Evolutionary conservation across 257 asterid genomes (phyloP).

Genomic region (Fraxinus anomala): DNA sequence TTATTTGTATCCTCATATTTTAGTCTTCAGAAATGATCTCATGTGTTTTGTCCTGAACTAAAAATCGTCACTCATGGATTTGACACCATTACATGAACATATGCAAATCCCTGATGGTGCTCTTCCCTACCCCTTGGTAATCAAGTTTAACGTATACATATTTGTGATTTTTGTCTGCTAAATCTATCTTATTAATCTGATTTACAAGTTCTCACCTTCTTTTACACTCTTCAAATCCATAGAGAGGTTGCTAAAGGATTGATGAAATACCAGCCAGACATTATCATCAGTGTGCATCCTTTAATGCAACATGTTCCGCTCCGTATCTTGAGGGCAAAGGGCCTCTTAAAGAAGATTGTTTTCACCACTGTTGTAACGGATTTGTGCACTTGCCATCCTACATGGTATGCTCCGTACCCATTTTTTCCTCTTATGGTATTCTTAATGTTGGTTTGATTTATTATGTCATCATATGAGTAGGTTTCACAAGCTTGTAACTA

Average conservation of each 20-base stretch:
- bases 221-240: slow-evolving; percentile 30
- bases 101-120: not conserved
- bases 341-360: slow-evolving; percentile 89
- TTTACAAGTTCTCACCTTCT: slow-evolving; percentile 16
- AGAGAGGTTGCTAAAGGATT: slow-evolving; percentile 97
- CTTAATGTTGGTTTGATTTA: slow-evolving; percentile 22
- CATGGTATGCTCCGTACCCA: slow-evolving; percentile 60
- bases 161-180: not conserved
- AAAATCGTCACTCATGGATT: not conserved
- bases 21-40: not conserved
- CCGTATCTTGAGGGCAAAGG: slow-evolving; percentile 87
- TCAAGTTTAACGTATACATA: slow-evolving; percentile 8
- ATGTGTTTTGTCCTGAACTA: not conserved
- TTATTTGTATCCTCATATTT: not conserved
- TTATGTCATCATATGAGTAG: slow-evolving; percentile 42
- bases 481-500: slow-evolving; percentile 99
- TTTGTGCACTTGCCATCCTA: slow-evolving; percentile 93
- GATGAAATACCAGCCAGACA: slow-evolving; percentile 95
- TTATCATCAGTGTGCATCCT: slow-evolving; percentile 97
- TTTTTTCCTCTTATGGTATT: slow-evolving; percentile 20
- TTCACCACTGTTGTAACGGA: slow-evolving; percentile 94
- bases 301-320: slow-evolving; percentile 98
- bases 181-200: slow-evolving; percentile 1
- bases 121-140: not conserved
- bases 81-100: slow-evolving; percentile 8